These are phyloP conservation scores for Claviceps maximensis DNA, from an alignment of 2,329 filamentous ascomycete genomes.

Conservation along the genomic window DNA sequence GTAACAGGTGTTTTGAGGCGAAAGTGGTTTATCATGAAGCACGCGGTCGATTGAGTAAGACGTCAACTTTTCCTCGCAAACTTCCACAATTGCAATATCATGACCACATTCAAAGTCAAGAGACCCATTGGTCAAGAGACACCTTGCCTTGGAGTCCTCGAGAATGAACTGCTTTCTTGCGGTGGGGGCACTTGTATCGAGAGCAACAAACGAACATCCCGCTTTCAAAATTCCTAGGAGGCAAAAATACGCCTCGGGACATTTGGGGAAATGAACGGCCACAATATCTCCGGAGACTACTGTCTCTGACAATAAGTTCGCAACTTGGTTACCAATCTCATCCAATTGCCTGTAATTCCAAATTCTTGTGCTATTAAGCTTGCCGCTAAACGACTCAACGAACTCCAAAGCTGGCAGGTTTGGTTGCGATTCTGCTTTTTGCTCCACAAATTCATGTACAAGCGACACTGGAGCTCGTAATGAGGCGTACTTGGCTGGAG, in stretches of 20 bases:
- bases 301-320: slow-evolving; percentile 43
- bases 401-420: slow-evolving; percentile 63
- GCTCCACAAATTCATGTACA: slow-evolving; percentile 69
- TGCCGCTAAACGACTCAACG: slow-evolving; percentile 39
- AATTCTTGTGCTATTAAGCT: slow-evolving; percentile 28
- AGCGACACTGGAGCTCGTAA: slow-evolving; percentile 46
- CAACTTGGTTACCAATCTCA: slow-evolving; percentile 56
- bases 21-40: slow-evolving; percentile 9
- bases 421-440: slow-evolving; percentile 41
- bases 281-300: slow-evolving; percentile 48
- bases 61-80: slow-evolving; percentile 20
- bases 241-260: slow-evolving; percentile 68
- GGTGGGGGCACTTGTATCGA: slow-evolving; percentile 61
- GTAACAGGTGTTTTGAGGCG: slow-evolving; percentile 53
- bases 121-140: slow-evolving; percentile 44
- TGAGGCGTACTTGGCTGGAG: slow-evolving; percentile 42
- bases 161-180: slow-evolving; percentile 68
- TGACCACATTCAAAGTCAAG: background rate
- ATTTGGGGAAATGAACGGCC: slow-evolving; percentile 73
- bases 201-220: slow-evolving; percentile 67
- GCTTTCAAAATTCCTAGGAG: slow-evolving; percentile 74
- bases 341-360: slow-evolving; percentile 73
- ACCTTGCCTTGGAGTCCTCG: slow-evolving; percentile 52
- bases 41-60: slow-evolving; percentile 8
- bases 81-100: slow-evolving; percentile 2